phyloP scores from a whole-genome alignment of 2,329 filamentous ascomycete species.

The Elsinoe batatas region DNA sequence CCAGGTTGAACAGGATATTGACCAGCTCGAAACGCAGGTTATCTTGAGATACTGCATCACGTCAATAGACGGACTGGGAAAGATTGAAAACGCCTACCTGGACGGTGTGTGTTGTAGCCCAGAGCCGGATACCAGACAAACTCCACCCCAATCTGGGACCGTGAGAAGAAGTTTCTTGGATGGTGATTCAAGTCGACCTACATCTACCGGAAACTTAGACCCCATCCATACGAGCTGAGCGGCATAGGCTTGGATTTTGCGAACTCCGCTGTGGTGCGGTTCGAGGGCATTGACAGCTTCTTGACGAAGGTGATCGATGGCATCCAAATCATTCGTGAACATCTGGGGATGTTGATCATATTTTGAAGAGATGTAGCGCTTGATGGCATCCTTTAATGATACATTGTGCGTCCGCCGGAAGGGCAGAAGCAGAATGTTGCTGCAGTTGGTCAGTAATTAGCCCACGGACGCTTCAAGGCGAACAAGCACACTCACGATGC shows the following conservation, averaged over 20 bases:
- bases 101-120: constrained; percentile 75
- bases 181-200: constrained; percentile 32
- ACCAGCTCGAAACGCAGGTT: constrained; percentile 73
- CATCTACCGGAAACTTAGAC: constrained; percentile 93
- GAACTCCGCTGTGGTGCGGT: constrained; percentile 74
- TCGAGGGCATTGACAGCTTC: constrained; percentile 87
- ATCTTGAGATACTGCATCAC: constrained; percentile 45
- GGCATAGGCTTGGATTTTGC: constrained; percentile 82
- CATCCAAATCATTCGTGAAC: constrained; percentile 80
- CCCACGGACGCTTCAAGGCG: not conserved
- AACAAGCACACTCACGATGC: constrained; percentile 2
- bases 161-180: not conserved
- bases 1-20: constrained; percentile 88
- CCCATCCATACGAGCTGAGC: constrained; percentile 88
- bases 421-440: constrained; percentile 65
- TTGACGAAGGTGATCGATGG: constrained; percentile 70
- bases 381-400: constrained; percentile 71
- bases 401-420: constrained; percentile 79
- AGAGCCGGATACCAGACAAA: constrained; percentile 94
- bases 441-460: not conserved
- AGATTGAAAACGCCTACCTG: constrained; percentile 31
- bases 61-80: constrained; percentile 19
- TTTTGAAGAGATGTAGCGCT: constrained; percentile 92
- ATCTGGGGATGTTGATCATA: constrained; percentile 98
- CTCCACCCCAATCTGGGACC: constrained; percentile 68